Conservation (phyloP, 1,284 basidiomycete genomes). For the Golubevia pallescens region DNA sequence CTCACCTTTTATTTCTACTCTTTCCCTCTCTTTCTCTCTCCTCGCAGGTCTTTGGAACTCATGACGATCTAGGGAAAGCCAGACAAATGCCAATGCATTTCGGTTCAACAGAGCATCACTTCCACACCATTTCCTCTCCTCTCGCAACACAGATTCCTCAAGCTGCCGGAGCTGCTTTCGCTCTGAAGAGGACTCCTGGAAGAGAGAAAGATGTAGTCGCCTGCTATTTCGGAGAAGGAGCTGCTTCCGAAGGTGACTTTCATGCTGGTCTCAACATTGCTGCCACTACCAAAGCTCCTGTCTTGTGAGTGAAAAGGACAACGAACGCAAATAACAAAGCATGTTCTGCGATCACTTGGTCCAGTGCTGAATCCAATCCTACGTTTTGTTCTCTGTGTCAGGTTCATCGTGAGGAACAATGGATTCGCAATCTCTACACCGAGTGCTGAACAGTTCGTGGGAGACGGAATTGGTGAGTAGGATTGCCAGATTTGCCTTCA, state of each 20-base stretch:
- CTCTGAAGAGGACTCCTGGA: conserved; percentile 78
- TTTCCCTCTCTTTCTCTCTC: too few species aligned
- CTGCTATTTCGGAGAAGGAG: conserved; percentile 84
- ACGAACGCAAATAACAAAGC: too few species aligned
- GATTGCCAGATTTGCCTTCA: too few species aligned
- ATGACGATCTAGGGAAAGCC: conserved; percentile 37
- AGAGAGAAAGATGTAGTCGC: conserved; percentile 74
- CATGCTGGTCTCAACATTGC: conserved; percentile 68
- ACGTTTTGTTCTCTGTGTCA: conserved; percentile 70
- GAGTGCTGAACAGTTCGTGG: conserved; percentile 83
- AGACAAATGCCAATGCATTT: conserved; percentile 72
- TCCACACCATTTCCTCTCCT: conserved; percentile 91
- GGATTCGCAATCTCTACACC: conserved; percentile 96
- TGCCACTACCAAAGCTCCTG: conserved; percentile 39
- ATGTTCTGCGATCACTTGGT: too few species aligned
- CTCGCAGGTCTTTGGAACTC: conserved; percentile 35
- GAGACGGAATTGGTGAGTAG: conserved; percentile 96
- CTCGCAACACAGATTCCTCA: conserved; percentile 93
- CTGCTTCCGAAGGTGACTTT: conserved; percentile 70
- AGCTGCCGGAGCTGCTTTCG: conserved; percentile 89
- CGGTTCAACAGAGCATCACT: conserved; percentile 81
- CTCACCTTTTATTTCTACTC: neutral
- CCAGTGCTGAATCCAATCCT: conserved; percentile 10
- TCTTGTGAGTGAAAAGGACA: conserved; percentile 46
- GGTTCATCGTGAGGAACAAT: conserved; percentile 72